Percentiles rank a stretch among this genome's conserved stretches.
phyloP scores from a whole-genome alignment of 2,329 filamentous ascomycete genomes.

The Cercospora zeae-maydis region DNA sequence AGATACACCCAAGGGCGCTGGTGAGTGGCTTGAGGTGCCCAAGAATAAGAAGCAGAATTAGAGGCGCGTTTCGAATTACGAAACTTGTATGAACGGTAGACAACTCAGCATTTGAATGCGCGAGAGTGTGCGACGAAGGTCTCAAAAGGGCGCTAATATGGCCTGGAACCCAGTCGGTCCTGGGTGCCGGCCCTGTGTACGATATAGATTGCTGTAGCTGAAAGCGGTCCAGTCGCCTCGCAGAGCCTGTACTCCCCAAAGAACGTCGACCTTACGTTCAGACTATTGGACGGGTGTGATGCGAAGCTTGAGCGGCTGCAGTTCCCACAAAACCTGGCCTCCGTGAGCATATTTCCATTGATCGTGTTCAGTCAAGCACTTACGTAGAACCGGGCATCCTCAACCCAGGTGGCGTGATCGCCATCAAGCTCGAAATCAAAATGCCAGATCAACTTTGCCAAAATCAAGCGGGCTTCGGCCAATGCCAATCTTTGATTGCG shows the following conservation, averaged over 20 bases:
- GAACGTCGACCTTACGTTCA: neutral
- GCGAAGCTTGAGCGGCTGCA: conserved; percentile 22
- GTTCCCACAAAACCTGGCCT: conserved; percentile 21
- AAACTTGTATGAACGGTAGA: neutral
- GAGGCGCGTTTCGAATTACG: neutral
- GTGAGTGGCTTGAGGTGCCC: neutral
- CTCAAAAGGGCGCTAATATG: neutral
- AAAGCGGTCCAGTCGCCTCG: too few relatives aligned
- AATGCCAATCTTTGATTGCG: conserved; percentile 14
- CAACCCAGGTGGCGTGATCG: conserved; percentile 23
- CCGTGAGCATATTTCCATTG: neutral
- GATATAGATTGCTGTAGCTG: neutral
- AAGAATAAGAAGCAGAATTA: neutral
- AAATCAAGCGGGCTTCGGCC: conserved; percentile 23
- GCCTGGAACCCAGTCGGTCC: neutral
- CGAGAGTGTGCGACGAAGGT: neutral
- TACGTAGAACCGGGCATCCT: conserved; percentile 27
- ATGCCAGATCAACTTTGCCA: conserved; percentile 25
- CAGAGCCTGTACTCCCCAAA: too few relatives aligned
- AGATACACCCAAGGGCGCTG: neutral
- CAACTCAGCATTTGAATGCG: neutral
- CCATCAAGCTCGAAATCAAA: conserved; percentile 27
- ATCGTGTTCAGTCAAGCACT: neutral
- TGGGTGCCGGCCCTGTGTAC: neutral
- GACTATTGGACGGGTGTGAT: conserved; percentile 16